Conservation (phyloP, 805 yeast species). For the Wickerhamiella sorbophila region DNA sequence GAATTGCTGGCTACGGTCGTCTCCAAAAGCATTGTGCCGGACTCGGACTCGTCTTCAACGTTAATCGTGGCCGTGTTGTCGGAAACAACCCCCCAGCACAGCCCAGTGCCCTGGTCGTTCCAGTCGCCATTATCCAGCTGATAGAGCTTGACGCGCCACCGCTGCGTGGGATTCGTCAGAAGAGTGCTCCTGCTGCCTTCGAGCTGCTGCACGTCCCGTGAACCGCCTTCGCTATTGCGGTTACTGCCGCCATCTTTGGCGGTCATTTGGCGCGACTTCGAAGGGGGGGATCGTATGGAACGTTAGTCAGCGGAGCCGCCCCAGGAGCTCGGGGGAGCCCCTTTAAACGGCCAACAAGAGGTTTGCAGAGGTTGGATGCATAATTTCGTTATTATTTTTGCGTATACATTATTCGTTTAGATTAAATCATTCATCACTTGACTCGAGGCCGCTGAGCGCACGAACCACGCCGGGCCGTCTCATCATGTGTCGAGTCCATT, state of each 20-base stretch:
- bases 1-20: constrained; percentile 58
- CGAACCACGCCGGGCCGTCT: constrained; percentile 81
- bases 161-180: constrained; percentile 32
- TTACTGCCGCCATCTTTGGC: not conserved
- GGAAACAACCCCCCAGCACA: constrained; percentile 54
- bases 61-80: constrained; percentile 35
- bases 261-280: too few relatives aligned
- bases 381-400: not conserved
- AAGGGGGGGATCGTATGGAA: too few relatives aligned
- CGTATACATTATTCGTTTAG: constrained; percentile 11
- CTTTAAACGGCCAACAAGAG: too few relatives aligned
- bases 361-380: not conserved
- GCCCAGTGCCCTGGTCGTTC: constrained; percentile 89
- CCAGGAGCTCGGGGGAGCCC: too few relatives aligned
- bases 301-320: too few relatives aligned
- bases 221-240: too few relatives aligned
- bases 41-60: constrained; percentile 57
- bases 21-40: constrained; percentile 43
- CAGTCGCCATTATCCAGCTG: constrained; percentile 67
- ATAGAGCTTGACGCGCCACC: constrained; percentile 85
- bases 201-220: too few relatives aligned
- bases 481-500: constrained; percentile 94
- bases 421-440: not conserved
- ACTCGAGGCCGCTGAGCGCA: constrained; percentile 50
- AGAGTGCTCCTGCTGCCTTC: too few relatives aligned